Percentiles rank a stretch among this genome's conserved stretches.
Conservation (phyloP, 805 yeast species). For the Sugiyamaella qingdaonensis region DNA sequence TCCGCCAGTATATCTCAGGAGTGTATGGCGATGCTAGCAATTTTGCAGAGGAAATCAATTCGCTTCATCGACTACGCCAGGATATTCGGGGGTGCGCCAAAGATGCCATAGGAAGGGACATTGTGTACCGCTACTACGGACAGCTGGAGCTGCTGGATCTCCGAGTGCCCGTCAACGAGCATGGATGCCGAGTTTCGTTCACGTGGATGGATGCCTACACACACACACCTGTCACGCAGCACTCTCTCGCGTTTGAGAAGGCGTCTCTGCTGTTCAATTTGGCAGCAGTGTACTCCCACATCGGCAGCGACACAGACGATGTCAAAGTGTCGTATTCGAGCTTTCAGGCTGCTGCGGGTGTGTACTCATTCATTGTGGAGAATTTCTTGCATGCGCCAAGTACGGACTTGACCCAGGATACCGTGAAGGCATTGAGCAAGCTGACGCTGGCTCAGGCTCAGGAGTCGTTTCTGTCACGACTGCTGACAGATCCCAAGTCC, state of each 20-base stretch:
- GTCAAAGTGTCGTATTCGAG: slow-evolving; percentile 56
- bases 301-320: slow-evolving; percentile 38
- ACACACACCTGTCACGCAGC: slow-evolving; percentile 50
- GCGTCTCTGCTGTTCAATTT: slow-evolving; percentile 78
- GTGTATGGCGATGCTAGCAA: slow-evolving; percentile 61
- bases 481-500: slow-evolving; percentile 40
- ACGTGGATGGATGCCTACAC: slow-evolving; percentile 76
- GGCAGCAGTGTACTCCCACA: slow-evolving; percentile 56
- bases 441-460: slow-evolving; percentile 85
- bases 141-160: slow-evolving; percentile 76
- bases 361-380: slow-evolving; percentile 65
- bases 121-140: slow-evolving; percentile 68
- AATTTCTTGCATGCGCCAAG: slow-evolving; percentile 89
- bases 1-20: slow-evolving; percentile 52
- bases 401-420: slow-evolving; percentile 64
- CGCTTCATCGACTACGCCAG: slow-evolving; percentile 55
- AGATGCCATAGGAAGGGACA: slow-evolving; percentile 46
- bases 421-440: slow-evolving; percentile 57
- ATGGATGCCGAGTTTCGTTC: slow-evolving; percentile 56
- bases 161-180: slow-evolving; percentile 62
- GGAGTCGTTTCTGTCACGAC: slow-evolving; percentile 69
- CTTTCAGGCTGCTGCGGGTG: slow-evolving; percentile 75
- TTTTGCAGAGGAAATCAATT: slow-evolving; percentile 50
- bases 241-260: slow-evolving; percentile 83
- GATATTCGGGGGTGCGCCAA: slow-evolving; percentile 50